Percentiles rank a stretch among this genome's conserved stretches.
Conservation (phyloP, 768 basidiomycete genomes). For the Mycena metata region DNA sequence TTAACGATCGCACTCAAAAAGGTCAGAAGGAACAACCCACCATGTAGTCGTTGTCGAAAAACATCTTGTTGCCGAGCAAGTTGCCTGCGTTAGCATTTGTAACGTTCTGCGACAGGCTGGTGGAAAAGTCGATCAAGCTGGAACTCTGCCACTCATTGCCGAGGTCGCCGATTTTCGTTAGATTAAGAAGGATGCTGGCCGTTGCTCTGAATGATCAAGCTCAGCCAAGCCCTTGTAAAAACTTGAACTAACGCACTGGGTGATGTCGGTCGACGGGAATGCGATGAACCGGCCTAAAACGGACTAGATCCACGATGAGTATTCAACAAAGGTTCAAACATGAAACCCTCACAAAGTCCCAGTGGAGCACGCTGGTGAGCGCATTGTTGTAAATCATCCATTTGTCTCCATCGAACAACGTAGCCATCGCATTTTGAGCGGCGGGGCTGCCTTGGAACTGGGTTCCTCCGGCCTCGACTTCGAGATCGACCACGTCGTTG, state of each 20-base stretch:
- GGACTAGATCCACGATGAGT: conserved; percentile 57
- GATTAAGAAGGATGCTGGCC: conserved; percentile 67
- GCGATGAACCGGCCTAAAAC: conserved; percentile 74
- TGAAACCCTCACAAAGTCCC: conserved; percentile 73
- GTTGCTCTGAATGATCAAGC: conserved; percentile 60
- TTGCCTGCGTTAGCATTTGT: conserved; percentile 67
- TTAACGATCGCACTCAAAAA: conserved; percentile 12
- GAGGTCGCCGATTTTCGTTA: conserved; percentile 63
- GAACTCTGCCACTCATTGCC: conserved; percentile 66
- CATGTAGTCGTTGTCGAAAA: conserved; percentile 79
- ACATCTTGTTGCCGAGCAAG: conserved; percentile 71
- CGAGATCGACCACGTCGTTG: conserved; percentile 73
- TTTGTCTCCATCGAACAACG: conserved; percentile 67
- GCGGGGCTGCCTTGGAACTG: conserved; percentile 61
- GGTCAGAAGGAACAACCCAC: conserved; percentile 45
- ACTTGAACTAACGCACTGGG: conserved; percentile 50
- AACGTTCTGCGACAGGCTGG: conserved; percentile 51
- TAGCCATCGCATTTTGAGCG: conserved; percentile 64
- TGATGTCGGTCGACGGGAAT: conserved; percentile 66
- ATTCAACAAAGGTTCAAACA: background rate
- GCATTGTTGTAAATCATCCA: conserved; percentile 82
- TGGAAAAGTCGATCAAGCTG: conserved; percentile 54
- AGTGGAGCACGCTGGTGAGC: conserved; percentile 70
- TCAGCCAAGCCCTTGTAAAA: background rate
- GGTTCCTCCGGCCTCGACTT: conserved; percentile 72